These are phyloP conservation scores for Trichophyton mentagrophytes DNA, from an alignment of 2,329 filamentous ascomycete genomes.

Conservation along the genomic window DNA sequence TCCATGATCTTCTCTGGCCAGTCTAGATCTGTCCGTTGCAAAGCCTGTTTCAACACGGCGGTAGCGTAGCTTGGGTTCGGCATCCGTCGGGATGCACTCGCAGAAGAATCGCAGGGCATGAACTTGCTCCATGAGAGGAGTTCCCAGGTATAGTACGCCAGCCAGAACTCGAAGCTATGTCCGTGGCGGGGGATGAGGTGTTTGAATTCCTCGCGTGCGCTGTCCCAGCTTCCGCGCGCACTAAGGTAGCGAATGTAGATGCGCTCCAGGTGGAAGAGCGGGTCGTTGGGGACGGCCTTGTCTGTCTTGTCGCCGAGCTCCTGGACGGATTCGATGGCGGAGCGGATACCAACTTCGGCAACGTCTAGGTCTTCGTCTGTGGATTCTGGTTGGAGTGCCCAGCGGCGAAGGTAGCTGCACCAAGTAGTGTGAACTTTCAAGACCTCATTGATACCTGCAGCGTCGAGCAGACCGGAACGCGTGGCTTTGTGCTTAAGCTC, in stretches of 20 bases:
- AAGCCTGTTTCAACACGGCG: constrained; percentile 59
- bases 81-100: constrained; percentile 42
- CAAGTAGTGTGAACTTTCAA: constrained; percentile 86
- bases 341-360: constrained; percentile 76
- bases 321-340: constrained; percentile 73
- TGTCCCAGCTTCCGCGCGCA: constrained; percentile 63
- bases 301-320: constrained; percentile 61
- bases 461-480: constrained; percentile 69
- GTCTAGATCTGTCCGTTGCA: constrained; percentile 39
- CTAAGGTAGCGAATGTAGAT: constrained; percentile 87
- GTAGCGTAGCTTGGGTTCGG: constrained; percentile 63
- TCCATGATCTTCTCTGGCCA: constrained; percentile 40
- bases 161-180: constrained; percentile 85
- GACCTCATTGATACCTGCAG: constrained; percentile 73
- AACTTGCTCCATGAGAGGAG: constrained; percentile 57
- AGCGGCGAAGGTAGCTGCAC: constrained; percentile 85
- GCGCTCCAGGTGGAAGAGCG: constrained; percentile 74
- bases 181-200: constrained; percentile 56
- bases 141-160: constrained; percentile 84
- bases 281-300: constrained; percentile 76
- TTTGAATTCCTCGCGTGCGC: constrained; percentile 66
- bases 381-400: constrained; percentile 60
- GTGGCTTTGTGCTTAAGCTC: constrained; percentile 87
- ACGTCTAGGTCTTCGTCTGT: constrained; percentile 76
- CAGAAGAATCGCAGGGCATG: constrained; percentile 39